phyloP scores from a whole-genome alignment of 1,139 yeast genomes.

The Pichia sp. region DNA sequence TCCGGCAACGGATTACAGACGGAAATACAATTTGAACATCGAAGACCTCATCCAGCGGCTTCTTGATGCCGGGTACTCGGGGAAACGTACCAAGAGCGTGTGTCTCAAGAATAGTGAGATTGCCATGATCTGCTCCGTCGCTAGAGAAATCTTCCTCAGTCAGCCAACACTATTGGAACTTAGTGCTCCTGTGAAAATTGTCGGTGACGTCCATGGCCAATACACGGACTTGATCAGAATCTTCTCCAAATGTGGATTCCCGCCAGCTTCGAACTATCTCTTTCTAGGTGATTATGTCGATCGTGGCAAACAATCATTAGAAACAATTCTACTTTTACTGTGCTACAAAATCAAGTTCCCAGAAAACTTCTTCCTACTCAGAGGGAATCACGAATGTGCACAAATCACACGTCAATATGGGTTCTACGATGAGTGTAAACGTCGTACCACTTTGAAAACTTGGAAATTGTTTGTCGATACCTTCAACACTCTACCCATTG shows the following conservation, averaged over 20 bases:
- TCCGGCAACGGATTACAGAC: slow-evolving; percentile 9
- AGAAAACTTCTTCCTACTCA: slow-evolving; percentile 81
- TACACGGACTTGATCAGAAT: slow-evolving; percentile 85
- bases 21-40: slow-evolving; percentile 50
- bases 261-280: slow-evolving; percentile 90
- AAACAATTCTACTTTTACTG: slow-evolving; percentile 74
- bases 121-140: slow-evolving; percentile 74
- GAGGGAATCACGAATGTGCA: slow-evolving; percentile 98
- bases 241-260: slow-evolving; percentile 95
- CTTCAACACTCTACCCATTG: slow-evolving; percentile 88
- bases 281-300: slow-evolving; percentile 96
- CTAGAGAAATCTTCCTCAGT: slow-evolving; percentile 78
- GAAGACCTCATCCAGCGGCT: slow-evolving; percentile 61
- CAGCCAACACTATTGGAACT: slow-evolving; percentile 88
- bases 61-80: slow-evolving; percentile 86
- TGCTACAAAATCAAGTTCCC: slow-evolving; percentile 96
- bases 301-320: slow-evolving; percentile 90
- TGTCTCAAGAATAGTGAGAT: slow-evolving; percentile 86
- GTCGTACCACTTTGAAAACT: slow-evolving; percentile 78
- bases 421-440: slow-evolving; percentile 93
- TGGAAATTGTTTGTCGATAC: slow-evolving; percentile 94
- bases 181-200: slow-evolving; percentile 93
- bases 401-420: slow-evolving; percentile 94
- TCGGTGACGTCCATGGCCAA: slow-evolving; percentile 98
- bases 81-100: slow-evolving; percentile 82